A percentile compares a stretch with the other conserved stretches of the same genome.
phyloP scores from a whole-genome alignment of 73 alveolate species.

The Stentor coeruleus region DNA sequence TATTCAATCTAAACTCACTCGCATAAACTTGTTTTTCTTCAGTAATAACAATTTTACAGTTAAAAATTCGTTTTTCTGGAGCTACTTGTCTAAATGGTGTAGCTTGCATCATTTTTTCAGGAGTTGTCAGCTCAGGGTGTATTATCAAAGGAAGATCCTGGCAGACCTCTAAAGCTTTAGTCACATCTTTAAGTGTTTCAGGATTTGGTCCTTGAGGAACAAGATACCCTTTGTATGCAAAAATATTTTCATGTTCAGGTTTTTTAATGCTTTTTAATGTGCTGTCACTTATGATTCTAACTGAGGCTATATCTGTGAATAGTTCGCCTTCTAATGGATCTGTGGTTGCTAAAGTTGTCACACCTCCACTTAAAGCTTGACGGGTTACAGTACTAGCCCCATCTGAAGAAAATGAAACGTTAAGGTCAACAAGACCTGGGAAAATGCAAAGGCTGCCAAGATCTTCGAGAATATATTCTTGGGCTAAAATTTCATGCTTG shows the following conservation, averaged over 20 bases:
- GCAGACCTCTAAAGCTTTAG: too few relatives aligned
- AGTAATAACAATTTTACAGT: neutral
- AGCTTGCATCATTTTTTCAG: neutral
- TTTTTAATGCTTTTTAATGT: neutral
- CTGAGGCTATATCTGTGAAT: neutral
- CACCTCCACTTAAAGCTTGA: slow-evolving; percentile 6
- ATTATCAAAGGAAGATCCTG: neutral
- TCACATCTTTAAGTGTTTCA: neutral
- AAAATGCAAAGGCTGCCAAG: slow-evolving; percentile 4
- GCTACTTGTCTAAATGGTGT: neutral
- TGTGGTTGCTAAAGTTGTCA: neutral
- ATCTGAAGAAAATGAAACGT: neutral
- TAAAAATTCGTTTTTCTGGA: neutral
- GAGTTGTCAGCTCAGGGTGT: slow-evolving; percentile 16
- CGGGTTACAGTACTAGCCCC: neutral
- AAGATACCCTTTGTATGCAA: slow-evolving; percentile 6
- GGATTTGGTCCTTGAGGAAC: slow-evolving; percentile 22
- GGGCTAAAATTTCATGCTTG: neutral
- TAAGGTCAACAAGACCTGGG: slow-evolving; percentile 13
- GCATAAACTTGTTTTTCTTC: neutral
- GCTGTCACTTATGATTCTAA: neutral
- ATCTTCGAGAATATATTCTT: neutral
- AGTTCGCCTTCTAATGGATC: neutral
- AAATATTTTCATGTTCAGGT: too few relatives aligned
- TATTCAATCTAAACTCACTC: neutral